A percentile compares a stretch with the other conserved stretches of the same genome.
Conservation (phyloP, 2,329 filamentous ascomycete species). For the Cladorrhinum sp. region DNA sequence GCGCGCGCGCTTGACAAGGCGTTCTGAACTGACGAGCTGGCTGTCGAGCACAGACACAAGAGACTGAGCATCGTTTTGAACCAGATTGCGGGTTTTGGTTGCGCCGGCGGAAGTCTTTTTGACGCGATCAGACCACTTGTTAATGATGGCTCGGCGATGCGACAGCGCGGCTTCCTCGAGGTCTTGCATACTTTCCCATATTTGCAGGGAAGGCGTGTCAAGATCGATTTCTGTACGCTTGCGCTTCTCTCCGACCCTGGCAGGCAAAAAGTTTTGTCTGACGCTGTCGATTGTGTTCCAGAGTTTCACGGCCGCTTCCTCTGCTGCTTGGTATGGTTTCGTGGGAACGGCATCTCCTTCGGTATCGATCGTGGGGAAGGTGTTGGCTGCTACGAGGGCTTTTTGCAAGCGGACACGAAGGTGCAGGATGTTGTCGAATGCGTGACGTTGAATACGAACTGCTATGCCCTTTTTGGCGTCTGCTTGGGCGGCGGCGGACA, state of each 20-base stretch:
- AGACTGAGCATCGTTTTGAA: slow-evolving; percentile 51
- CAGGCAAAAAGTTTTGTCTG: slow-evolving; percentile 57
- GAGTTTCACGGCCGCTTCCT: slow-evolving; percentile 79
- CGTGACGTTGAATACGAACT: slow-evolving; percentile 78
- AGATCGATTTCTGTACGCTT: slow-evolving; percentile 50
- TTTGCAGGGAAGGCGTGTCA: slow-evolving; percentile 57
- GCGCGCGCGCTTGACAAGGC: slow-evolving; percentile 65
- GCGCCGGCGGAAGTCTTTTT: slow-evolving; percentile 55
- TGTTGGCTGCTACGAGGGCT: slow-evolving; percentile 77
- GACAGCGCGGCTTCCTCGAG: slow-evolving; percentile 59
- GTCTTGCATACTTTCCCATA: slow-evolving; percentile 69
- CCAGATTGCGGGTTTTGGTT: slow-evolving; percentile 55
- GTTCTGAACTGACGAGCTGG: slow-evolving; percentile 64
- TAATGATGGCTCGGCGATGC: slow-evolving; percentile 68
- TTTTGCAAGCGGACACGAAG: slow-evolving; percentile 92
- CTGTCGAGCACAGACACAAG: slow-evolving; percentile 66
- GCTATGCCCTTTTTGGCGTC: slow-evolving; percentile 84
- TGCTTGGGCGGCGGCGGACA: slow-evolving; percentile 62
- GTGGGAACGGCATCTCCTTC: slow-evolving; percentile 36
- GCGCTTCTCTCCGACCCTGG: slow-evolving; percentile 58
- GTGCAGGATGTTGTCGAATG: slow-evolving; percentile 86
- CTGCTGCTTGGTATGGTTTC: slow-evolving; percentile 69
- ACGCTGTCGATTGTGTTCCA: slow-evolving; percentile 77
- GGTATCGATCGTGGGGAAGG: slow-evolving; percentile 51
- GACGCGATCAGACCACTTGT: slow-evolving; percentile 88